These are phyloP conservation scores for Aphanomyces invadans DNA, from an alignment of 352 stramenopile genomes.

Conservation along the genomic window DNA sequence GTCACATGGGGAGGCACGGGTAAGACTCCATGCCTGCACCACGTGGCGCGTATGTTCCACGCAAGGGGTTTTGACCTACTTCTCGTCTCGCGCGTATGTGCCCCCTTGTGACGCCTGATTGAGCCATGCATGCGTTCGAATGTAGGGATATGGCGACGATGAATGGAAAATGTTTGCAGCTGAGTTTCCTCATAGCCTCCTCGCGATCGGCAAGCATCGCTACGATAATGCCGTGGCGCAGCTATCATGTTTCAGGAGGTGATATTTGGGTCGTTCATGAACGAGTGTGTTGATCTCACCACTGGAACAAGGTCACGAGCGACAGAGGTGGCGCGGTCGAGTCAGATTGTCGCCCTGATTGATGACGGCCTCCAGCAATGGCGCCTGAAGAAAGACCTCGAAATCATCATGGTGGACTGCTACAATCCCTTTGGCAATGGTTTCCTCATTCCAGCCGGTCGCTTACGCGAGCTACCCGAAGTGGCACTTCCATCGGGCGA, in stretches of 20 bases:
- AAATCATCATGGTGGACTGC: constrained; percentile 66
- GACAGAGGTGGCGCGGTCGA: neutral
- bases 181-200: constrained; percentile 36
- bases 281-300: neutral
- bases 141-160: constrained; percentile 53
- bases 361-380: constrained; percentile 71
- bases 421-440: constrained; percentile 63
- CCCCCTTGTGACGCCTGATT: too few species aligned
- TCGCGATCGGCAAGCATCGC: constrained; percentile 39
- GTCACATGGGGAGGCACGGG: constrained; percentile 63
- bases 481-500: constrained; percentile 42
- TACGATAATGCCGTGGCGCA: neutral
- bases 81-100: constrained; percentile 43
- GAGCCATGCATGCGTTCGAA: too few species aligned
- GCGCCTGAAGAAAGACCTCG: constrained; percentile 46
- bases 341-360: constrained; percentile 27
- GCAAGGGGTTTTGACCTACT: constrained; percentile 18
- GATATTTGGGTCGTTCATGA: neutral
- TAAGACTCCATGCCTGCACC: constrained; percentile 44
- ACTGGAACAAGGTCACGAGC: too few species aligned
- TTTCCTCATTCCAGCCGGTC: constrained; percentile 42
- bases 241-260: neutral
- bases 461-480: constrained; percentile 40
- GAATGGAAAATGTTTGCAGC: constrained; percentile 52
- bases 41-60: constrained; percentile 37